Conservation (phyloP, 2,329 filamentous ascomycete species). For the Aspergillus fumigatus region DNA sequence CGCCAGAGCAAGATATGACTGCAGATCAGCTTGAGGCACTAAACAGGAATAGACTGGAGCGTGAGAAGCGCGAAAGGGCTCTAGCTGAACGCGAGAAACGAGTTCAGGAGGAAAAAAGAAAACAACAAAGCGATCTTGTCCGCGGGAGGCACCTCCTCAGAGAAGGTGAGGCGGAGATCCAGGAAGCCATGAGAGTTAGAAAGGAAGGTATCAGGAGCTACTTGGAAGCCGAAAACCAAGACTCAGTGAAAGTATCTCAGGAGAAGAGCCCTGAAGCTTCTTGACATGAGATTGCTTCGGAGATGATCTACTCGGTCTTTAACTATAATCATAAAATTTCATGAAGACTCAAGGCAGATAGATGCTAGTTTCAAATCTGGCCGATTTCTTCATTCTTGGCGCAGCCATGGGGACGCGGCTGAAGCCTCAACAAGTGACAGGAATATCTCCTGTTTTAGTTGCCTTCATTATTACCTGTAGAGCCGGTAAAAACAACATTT, state of each 20-base stretch:
- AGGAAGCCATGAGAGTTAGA: slow-evolving; percentile 40
- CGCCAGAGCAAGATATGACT: slow-evolving; percentile 34
- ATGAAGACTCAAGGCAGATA: background rate
- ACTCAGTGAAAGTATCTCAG: slow-evolving; percentile 3
- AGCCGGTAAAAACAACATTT: background rate
- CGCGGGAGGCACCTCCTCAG: slow-evolving; percentile 40
- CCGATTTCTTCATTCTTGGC: background rate
- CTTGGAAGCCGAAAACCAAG: slow-evolving; percentile 27
- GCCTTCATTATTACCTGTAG: background rate
- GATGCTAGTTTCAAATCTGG: background rate
- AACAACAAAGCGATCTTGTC: slow-evolving; percentile 35
- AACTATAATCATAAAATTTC: background rate
- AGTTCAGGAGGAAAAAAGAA: slow-evolving; percentile 41
- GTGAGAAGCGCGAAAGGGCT: slow-evolving; percentile 42
- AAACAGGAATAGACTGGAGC: slow-evolving; percentile 35
- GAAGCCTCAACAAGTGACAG: background rate
- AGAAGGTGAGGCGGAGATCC: slow-evolving; percentile 42
- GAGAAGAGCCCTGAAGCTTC: slow-evolving; percentile 4
- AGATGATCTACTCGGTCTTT: background rate
- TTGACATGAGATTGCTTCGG: background rate
- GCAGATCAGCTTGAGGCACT: slow-evolving; percentile 35
- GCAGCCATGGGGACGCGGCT: background rate
- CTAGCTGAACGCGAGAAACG: slow-evolving; percentile 40
- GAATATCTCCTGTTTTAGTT: background rate
- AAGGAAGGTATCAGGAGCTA: slow-evolving; percentile 41